Evolutionary conservation across 2,329 filamentous ascomycete species (phyloP).

Genomic region (Scopulariopsis brevicaulis): DNA sequence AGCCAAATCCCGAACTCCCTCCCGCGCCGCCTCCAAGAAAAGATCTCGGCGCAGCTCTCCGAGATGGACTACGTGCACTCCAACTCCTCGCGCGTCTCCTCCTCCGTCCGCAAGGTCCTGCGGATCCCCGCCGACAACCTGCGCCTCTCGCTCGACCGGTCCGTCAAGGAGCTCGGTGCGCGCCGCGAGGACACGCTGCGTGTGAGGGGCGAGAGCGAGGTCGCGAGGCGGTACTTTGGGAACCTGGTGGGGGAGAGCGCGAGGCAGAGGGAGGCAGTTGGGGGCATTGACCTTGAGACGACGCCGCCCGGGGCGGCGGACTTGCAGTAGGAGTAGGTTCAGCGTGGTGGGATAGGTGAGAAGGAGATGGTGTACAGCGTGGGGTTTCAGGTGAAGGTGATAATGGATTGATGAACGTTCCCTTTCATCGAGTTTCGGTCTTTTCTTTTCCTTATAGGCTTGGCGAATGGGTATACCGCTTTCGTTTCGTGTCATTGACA

Average conservation of each 20-base stretch:
- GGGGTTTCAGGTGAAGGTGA: background rate
- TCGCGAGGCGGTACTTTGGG: slow-evolving; percentile 80
- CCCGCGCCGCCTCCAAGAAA: slow-evolving; percentile 71
- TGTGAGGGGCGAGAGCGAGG: slow-evolving; percentile 70
- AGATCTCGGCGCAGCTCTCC: slow-evolving; percentile 70
- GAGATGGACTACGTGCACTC: slow-evolving; percentile 86
- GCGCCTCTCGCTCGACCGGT: slow-evolving; percentile 70
- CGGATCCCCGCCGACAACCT: slow-evolving; percentile 81
- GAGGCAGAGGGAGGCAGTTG: slow-evolving; percentile 35
- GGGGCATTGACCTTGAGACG: slow-evolving; percentile 42
- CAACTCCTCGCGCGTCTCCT: slow-evolving; percentile 75
- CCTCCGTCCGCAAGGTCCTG: slow-evolving; percentile 79
- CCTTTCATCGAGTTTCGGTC: background rate
- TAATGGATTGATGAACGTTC: no score
- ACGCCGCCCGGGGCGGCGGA: slow-evolving; percentile 20
- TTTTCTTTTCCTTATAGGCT: background rate
- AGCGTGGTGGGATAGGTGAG: background rate
- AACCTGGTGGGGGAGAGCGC: slow-evolving; percentile 64
- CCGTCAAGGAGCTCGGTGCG: slow-evolving; percentile 69
- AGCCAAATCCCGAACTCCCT: slow-evolving; percentile 82
- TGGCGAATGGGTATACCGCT: background rate
- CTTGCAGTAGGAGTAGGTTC: background rate
- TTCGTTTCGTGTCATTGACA: background rate
- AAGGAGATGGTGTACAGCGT: background rate
- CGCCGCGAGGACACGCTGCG: slow-evolving; percentile 78